Percentiles rank a stretch among this genome's conserved stretches.
Evolutionary conservation across 805 yeast genomes (phyloP).

Genomic region (Metschnikowia lachancei): DNA sequence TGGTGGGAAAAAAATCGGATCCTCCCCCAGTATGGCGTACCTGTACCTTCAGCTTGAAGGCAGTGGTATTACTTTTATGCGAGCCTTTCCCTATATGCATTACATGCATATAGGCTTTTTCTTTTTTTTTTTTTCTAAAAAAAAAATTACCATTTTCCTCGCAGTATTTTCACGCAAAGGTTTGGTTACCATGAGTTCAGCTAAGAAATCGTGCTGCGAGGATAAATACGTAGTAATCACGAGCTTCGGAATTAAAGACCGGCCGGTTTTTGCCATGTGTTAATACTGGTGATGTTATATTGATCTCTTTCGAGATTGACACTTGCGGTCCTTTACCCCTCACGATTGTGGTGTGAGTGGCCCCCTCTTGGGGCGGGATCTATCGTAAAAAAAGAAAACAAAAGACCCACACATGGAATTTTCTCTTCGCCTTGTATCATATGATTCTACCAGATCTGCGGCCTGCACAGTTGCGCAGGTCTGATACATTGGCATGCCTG

Average conservation of each 20-base stretch:
- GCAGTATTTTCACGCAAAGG: constrained; percentile 11
- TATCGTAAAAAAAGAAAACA: constrained; percentile 6
- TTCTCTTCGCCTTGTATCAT: constrained; percentile 7
- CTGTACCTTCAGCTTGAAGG: constrained; percentile 3
- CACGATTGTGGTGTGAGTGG: background rate
- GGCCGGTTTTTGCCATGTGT: background rate
- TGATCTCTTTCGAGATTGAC: background rate
- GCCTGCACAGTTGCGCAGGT: constrained; percentile 7
- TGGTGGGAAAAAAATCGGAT: background rate
- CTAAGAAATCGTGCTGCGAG: constrained; percentile 2
- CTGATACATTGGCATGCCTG: constrained; percentile 13
- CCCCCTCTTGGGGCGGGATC: constrained; percentile 9
- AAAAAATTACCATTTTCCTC: background rate
- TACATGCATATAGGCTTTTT: constrained; percentile 1
- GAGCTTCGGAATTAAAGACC: background rate
- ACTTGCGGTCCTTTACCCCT: constrained; percentile 1
- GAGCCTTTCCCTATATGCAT: background rate
- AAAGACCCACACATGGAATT: constrained; percentile 7
- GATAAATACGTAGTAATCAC: background rate
- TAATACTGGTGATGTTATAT: background rate
- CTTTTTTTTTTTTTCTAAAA: background rate
- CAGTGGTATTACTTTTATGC: background rate
- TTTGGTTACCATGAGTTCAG: constrained; percentile 6
- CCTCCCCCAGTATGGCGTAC: constrained; percentile 5
- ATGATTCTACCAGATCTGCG: constrained; percentile 10